Percentiles rank a stretch among this genome's conserved stretches.
phyloP scores from a whole-genome alignment of 2,329 filamentous ascomycete species.

The Diaporthe eres region DNA sequence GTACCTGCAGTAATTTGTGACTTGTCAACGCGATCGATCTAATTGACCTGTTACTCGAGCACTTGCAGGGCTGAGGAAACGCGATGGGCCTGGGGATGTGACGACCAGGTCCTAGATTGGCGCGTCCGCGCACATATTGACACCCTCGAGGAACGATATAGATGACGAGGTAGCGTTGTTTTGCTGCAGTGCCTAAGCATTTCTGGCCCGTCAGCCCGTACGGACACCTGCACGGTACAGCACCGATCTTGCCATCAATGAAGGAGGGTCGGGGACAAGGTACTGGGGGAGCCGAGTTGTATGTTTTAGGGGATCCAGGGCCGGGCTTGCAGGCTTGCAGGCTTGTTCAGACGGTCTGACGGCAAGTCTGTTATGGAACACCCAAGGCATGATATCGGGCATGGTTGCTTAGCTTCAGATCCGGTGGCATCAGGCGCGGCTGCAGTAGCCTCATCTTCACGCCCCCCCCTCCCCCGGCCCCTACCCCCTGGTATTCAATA shows the following conservation, averaged over 20 bases:
- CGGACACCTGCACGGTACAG: not conserved
- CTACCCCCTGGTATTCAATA: constrained; percentile 5
- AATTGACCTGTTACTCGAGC: constrained; percentile 1
- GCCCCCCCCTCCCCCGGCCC: not conserved
- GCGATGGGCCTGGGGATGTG: not conserved
- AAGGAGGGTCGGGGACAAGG: constrained; percentile 3
- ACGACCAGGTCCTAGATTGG: not conserved
- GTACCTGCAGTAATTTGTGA: constrained; percentile 31
- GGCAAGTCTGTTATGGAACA: constrained; percentile 33
- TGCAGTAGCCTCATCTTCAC: constrained; percentile 30
- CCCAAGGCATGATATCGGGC: constrained; percentile 33
- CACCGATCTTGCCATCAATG: not conserved
- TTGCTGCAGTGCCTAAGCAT: not conserved
- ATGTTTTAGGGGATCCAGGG: constrained; percentile 27
- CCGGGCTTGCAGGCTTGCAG: constrained; percentile 3
- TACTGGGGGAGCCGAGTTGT: not conserved
- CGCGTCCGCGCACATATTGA: constrained; percentile 19
- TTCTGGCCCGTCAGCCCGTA: not conserved
- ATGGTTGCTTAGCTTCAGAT: constrained; percentile 33
- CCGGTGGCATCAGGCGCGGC: constrained; percentile 30
- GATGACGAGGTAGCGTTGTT: constrained; percentile 8
- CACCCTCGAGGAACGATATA: constrained; percentile 15
- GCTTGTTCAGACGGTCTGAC: constrained; percentile 30
- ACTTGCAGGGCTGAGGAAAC: constrained; percentile 17
- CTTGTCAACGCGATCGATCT: constrained; percentile 32